phyloP scores from a whole-genome alignment of 1,284 basidiomycete genomes.

The Cutaneotrichosporon sp. region DNA sequence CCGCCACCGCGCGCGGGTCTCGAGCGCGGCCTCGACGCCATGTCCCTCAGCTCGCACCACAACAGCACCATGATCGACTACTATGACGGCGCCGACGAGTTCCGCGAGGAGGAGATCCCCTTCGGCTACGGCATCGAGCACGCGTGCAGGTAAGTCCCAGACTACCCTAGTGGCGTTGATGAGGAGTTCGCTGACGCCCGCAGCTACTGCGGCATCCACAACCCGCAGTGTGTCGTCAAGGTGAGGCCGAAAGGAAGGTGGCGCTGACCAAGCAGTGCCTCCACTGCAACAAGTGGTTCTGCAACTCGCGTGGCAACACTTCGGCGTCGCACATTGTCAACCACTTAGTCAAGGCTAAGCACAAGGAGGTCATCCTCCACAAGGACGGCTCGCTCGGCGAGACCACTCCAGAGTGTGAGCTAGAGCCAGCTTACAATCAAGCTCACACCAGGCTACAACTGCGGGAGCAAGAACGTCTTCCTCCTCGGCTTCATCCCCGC shows the following conservation, averaged over 20 bases:
- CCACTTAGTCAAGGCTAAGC: slow-evolving; percentile 97
- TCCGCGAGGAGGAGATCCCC: slow-evolving; percentile 76
- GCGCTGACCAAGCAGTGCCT: slow-evolving; percentile 62
- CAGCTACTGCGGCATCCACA: slow-evolving; percentile 99
- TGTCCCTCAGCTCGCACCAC: slow-evolving; percentile 24
- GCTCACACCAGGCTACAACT: slow-evolving; percentile 72
- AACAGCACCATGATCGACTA: slow-evolving; percentile 42
- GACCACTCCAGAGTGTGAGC: slow-evolving; percentile 85
- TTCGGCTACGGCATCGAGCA: slow-evolving; percentile 84
- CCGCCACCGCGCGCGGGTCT: slow-evolving; percentile 15
- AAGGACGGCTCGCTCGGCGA: slow-evolving; percentile 94
- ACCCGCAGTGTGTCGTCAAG: slow-evolving; percentile 94
- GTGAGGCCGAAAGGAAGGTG: slow-evolving; percentile 27
- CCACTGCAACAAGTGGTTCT: slow-evolving; percentile 97
- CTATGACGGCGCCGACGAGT: slow-evolving; percentile 79
- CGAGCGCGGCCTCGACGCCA: slow-evolving; percentile 25
- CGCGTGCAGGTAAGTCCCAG: slow-evolving; percentile 82
- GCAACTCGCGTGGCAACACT: slow-evolving; percentile 98
- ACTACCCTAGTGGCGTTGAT: not conserved
- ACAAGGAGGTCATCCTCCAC: slow-evolving; percentile 97
- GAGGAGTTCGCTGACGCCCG: not conserved
- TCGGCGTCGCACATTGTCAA: slow-evolving; percentile 99
- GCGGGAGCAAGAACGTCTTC: slow-evolving; percentile 99
- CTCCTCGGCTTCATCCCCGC: slow-evolving; percentile 99
- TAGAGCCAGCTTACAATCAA: too few species aligned